Percentiles rank a stretch among this genome's conserved stretches.
Conservation (phyloP, 805 yeast species). For the Maudiozyma barnettii region DNA sequence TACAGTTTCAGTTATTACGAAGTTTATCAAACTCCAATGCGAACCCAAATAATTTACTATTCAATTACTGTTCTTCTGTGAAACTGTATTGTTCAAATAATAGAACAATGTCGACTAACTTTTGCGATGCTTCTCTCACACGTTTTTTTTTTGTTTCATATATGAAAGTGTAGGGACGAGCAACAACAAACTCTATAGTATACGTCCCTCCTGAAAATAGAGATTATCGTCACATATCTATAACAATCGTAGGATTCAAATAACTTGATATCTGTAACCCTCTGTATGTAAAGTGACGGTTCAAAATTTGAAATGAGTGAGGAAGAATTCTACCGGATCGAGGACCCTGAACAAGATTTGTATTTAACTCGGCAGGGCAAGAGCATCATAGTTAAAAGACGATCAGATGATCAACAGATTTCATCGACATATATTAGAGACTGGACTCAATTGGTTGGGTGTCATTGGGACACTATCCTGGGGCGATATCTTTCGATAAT, state of each 20-base stretch:
- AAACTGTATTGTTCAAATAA: neutral
- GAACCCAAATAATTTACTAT: too few relatives aligned
- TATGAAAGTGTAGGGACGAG: neutral
- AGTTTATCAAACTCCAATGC: too few relatives aligned
- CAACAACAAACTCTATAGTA: too few relatives aligned
- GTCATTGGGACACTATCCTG: constrained; percentile 18
- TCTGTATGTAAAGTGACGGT: too few relatives aligned
- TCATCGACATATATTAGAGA: constrained; percentile 17
- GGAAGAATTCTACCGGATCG: constrained; percentile 1
- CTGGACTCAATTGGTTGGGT: constrained; percentile 9
- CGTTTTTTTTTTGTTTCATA: neutral
- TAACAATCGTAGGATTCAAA: too few relatives aligned
- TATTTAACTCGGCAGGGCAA: constrained; percentile 8
- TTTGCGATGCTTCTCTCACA: too few relatives aligned
- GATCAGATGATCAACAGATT: constrained; percentile 13
- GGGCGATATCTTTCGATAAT: constrained; percentile 38
- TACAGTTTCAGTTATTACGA: too few relatives aligned
- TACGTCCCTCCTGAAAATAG: too few relatives aligned
- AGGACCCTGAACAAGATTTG: constrained; percentile 14
- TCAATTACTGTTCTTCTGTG: neutral
- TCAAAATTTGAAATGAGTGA: neutral
- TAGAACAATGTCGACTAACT: neutral
- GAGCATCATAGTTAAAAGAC: constrained; percentile 11
- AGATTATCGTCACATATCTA: too few relatives aligned
- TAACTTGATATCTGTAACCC: too few relatives aligned